Evolutionary conservation across 1,284 basidiomycete genomes (phyloP), one percentile per base, ranked within the genome.

Genomic region (Singerocomus rubriflavus): DNA sequence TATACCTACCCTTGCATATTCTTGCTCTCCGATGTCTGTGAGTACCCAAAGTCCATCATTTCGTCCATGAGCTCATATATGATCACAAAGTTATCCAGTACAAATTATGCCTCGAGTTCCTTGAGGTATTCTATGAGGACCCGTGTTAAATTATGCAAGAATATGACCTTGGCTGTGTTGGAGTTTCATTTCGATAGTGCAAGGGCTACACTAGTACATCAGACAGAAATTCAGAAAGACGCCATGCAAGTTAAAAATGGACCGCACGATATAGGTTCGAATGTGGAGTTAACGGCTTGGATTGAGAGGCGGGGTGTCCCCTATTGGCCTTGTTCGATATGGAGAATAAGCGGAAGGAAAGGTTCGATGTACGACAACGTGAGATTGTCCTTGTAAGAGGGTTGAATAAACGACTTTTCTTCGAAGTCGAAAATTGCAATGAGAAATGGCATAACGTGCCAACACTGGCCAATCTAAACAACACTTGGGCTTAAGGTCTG

Each of bases 1-100:
- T 8, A 35, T 10, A 77, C 87, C 60, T 58, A 93, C 87, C 98
- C 97, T 73, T 98, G 96, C 51, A 72, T 62, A 99, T 99, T 21
- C 79, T 99, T 99, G 78, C 90, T 94, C 76, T 99, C 97, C 21
- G 97, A 99, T 27, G 97, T 99, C 71, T 99, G 97, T 0, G 96
- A 96, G 69, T 93, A 98, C 12, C 97, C 97, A 74, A 98, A 99
- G 75, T 99, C 96, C 95, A 99, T 98, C 93, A 99, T 98, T 77
- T 99, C 96, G 67, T 99, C 97, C 74, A 99, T 81, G 45, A 99
- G 82, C 68, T 97, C 94, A 69, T 95, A 97, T 48, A 98, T 96
- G 69, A 97, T 95, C 47, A 97, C 94, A 69, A 98, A 98, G 71
- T 99, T 99, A 73, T 99, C 97, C 14, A 96, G 81, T 68, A 99